A percentile compares a stretch with the other conserved stretches of the same genome.
Evolutionary conservation across 140 eudicot species (phyloP).

Genomic region (Anethum foeniculum): DNA sequence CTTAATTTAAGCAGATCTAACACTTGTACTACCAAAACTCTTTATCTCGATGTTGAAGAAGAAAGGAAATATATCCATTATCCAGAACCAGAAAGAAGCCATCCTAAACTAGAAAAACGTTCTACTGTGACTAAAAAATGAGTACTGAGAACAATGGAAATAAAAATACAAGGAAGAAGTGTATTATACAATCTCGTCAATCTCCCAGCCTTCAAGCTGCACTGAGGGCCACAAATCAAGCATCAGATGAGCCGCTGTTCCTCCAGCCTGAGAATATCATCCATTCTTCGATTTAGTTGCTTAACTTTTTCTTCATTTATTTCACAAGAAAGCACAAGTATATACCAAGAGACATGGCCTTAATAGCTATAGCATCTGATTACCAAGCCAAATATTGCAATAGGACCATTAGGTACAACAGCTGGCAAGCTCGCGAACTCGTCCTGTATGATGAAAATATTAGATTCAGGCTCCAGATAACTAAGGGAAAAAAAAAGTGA

Average conservation of each 20-base stretch:
- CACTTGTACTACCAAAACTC: not conserved
- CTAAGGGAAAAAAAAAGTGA: not conserved
- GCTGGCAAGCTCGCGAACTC: constrained; percentile 77
- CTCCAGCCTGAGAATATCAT: constrained; percentile 60
- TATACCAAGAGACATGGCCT: constrained; percentile 5
- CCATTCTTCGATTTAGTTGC: constrained; percentile 9
- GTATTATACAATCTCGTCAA: constrained; percentile 57
- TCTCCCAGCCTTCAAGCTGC: constrained; percentile 89
- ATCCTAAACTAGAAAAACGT: not conserved
- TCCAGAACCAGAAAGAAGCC: not conserved
- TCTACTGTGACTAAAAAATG: not conserved
- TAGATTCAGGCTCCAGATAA: constrained; percentile 4
- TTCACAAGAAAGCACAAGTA: constrained; percentile 3
- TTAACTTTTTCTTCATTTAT: not conserved
- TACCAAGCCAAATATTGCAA: constrained; percentile 91
- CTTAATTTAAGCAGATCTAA: not conserved
- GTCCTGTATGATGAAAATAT: constrained; percentile 44
- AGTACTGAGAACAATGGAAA: not conserved
- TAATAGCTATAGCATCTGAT: constrained; percentile 13
- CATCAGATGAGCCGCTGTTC: constrained; percentile 82
- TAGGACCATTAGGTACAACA: constrained; percentile 68
- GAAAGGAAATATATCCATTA: not conserved
- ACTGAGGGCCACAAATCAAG: constrained; percentile 81
- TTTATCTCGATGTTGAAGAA: not conserved
- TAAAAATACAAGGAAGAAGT: not conserved